Percentiles rank a stretch among this genome's conserved stretches.
Conservation (phyloP, 2,329 filamentous ascomycete species). For the Stemphylium vesicarium region DNA sequence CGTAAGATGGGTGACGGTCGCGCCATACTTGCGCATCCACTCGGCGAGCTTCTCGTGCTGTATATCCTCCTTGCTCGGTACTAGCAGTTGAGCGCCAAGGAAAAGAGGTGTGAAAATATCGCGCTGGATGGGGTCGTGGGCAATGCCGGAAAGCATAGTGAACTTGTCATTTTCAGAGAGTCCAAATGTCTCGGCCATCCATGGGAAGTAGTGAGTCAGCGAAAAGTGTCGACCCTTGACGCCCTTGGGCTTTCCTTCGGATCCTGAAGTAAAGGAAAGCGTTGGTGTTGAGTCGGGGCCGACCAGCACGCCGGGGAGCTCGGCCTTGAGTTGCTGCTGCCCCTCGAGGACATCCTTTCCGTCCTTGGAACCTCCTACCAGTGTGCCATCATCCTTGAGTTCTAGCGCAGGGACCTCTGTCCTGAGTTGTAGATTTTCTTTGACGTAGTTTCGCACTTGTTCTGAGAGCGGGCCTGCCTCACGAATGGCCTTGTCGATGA, state of each 20-base stretch:
- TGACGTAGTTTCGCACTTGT: constrained; percentile 71
- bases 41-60: constrained; percentile 83
- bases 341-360: constrained; percentile 71
- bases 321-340: constrained; percentile 59
- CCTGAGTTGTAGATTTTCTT: constrained; percentile 73
- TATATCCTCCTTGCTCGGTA: constrained; percentile 83
- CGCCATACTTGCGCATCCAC: constrained; percentile 79
- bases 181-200: constrained; percentile 87
- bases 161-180: constrained; percentile 76
- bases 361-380: constrained; percentile 71
- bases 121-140: constrained; percentile 69
- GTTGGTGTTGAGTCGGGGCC: constrained; percentile 86
- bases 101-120: constrained; percentile 93
- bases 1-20: constrained; percentile 86
- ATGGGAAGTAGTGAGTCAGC: constrained; percentile 84
- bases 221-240: constrained; percentile 87
- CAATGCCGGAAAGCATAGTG: constrained; percentile 84
- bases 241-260: constrained; percentile 82
- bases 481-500: constrained; percentile 73
- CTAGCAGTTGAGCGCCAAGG: constrained; percentile 77
- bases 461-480: constrained; percentile 70
- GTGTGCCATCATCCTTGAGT: constrained; percentile 71
- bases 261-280: constrained; percentile 67
- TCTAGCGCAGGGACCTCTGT: constrained; percentile 76
- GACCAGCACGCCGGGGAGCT: constrained; percentile 74